phyloP scores from a whole-genome alignment of 139 green algal genomes.

The Eudorina sp. region DNA sequence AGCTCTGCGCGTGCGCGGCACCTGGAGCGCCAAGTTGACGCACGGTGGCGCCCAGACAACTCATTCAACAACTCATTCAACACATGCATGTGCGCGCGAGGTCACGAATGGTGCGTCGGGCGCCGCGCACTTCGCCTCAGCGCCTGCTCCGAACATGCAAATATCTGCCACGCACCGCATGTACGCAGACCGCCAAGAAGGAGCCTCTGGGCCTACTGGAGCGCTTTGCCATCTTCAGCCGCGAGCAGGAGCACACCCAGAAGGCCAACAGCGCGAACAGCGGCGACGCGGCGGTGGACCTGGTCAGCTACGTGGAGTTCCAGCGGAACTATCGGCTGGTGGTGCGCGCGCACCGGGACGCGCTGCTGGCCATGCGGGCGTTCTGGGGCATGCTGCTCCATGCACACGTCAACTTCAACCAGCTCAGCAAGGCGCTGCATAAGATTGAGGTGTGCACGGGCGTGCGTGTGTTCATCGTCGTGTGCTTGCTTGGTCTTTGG shows the following conservation, averaged over 20 bases:
- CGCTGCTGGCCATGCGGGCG: conserved; percentile 30
- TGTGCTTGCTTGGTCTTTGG: too few relatives aligned
- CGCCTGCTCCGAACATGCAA: not conserved
- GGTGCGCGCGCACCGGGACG: too few relatives aligned
- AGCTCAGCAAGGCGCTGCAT: not conserved
- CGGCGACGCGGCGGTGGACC: conserved; percentile 41
- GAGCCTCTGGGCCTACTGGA: conserved; percentile 38
- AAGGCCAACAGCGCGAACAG: conserved; percentile 20
- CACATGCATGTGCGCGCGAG: too few relatives aligned
- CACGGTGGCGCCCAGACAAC: too few relatives aligned
- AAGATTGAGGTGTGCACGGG: not conserved
- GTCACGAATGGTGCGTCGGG: too few relatives aligned
- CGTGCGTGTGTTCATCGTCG: too few relatives aligned
- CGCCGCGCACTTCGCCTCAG: too few relatives aligned
- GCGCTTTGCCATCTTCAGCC: conserved; percentile 54
- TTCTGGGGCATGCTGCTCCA: conserved; percentile 54
- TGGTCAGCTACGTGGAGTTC: conserved; percentile 52
- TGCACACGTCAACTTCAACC: conserved; percentile 13
- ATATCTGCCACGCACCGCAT: too few relatives aligned
- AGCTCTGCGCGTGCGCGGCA: too few relatives aligned
- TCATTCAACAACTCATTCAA: too few relatives aligned
- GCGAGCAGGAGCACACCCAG: conserved; percentile 53
- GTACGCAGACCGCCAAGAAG: conserved; percentile 41
- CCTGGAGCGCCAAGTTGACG: too few relatives aligned
- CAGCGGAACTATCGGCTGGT: too few relatives aligned